Evolutionary conservation across 225 moss, liverwort and hornwort genomes (phyloP), one percentile per base, ranked within the genome.

Genomic region (Asterella californica): DNA sequence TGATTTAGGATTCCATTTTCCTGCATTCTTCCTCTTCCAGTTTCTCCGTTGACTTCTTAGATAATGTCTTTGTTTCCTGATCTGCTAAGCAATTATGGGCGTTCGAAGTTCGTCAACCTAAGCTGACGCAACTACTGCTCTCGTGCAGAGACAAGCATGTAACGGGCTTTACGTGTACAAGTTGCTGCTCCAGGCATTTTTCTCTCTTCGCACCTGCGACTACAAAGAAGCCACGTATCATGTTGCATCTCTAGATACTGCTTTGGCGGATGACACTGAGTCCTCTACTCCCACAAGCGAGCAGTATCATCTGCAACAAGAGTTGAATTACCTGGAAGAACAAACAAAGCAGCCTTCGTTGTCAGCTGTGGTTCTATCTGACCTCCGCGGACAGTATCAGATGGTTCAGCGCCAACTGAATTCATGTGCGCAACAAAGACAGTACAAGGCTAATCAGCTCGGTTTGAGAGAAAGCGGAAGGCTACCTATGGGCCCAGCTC

Each of bases 91-190:
- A 32, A 2, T 36, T 36, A 8, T 67, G 17, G 67, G 36, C 48
- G 21, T 10, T 5, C 32, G 57, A 11, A 37, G 10, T 9, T 21
- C 9, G 25, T 60, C 57, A 76, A 27, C 32, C 9, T 70, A 14
- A 42, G 45, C 70, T 70, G 22, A 70, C 70, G 24, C 45, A 46
- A 9, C 42, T 24, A 37, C 22, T 76, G 76, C 5, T 75, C 76
- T 46, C 18, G 57, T 87, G 91, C 87, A 99, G 99, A 94, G 89
- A 79, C 88, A 88, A 82, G 81, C 83, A 34, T 91, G 93, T 85
- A 90, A 88, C 79, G 95, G 95, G 76, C 83, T 99, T 37, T 91
- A 89, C 87, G 87, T 99, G 53, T 93, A 95, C 87, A 99, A 95
- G 85, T 90, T 92, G 83, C 90, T 99, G 78, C 82, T 99, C 32